Conservation (phyloP, 345 rosid species). For the Pistacia atlantica region DNA sequence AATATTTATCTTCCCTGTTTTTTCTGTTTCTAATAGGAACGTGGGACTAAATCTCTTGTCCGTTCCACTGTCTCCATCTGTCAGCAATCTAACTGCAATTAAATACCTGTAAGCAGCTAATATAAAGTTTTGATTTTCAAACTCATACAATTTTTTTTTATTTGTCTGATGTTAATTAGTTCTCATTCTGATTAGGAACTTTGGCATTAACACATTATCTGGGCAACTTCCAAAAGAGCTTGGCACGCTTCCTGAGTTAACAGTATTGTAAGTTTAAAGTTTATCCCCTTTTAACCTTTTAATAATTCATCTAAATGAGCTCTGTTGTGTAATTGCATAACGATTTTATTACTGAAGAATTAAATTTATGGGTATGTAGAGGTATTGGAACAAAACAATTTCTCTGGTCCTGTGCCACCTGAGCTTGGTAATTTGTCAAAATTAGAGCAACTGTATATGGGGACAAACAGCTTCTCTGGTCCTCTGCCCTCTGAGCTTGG, state of each 20-base stretch:
- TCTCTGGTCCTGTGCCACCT: conserved; percentile 65
- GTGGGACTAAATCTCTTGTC: conserved; percentile 49
- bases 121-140: neutral
- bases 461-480: too few species aligned
- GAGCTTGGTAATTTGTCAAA: conserved; percentile 59
- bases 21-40: conserved; percentile 35
- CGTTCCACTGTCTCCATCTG: conserved; percentile 49
- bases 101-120: conserved; percentile 54
- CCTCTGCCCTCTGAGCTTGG: too few species aligned
- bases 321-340: too few species aligned
- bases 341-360: neutral
- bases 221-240: conserved; percentile 74
- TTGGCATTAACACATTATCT: conserved; percentile 57
- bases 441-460: conserved; percentile 47
- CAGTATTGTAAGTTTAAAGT: conserved; percentile 48
- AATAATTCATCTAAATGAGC: too few species aligned
- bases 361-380: conserved; percentile 24
- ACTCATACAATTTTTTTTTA: neutral
- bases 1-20: neutral
- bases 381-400: conserved; percentile 57
- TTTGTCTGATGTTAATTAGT: neutral
- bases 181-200: conserved; percentile 33
- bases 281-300: neutral
- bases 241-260: conserved; percentile 57
- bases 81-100: conserved; percentile 52